phyloP scores from a whole-genome alignment of 768 basidiomycete genomes.

The Floccularia luteovirens region DNA sequence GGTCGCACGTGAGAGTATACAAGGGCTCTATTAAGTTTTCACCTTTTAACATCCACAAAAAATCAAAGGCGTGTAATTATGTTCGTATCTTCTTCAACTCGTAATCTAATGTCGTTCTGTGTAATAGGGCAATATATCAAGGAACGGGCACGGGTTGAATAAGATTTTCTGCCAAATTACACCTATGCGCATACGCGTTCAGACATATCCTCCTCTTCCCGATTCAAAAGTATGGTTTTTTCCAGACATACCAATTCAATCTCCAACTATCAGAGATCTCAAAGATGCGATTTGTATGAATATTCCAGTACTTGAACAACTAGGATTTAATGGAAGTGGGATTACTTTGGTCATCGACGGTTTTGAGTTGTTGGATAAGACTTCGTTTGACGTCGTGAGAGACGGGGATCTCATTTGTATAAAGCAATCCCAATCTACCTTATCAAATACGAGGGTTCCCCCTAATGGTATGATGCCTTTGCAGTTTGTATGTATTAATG shows the following conservation, averaged over 20 bases:
- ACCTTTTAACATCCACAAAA: too few relatives aligned
- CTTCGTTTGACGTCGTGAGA: constrained; percentile 27
- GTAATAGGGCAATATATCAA: neutral
- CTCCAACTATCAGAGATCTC: constrained; percentile 23
- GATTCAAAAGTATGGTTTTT: constrained; percentile 46
- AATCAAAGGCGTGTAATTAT: too few relatives aligned
- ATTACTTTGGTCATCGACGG: constrained; percentile 32
- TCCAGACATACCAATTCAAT: constrained; percentile 16
- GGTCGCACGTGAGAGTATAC: too few relatives aligned
- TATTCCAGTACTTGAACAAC: constrained; percentile 20
- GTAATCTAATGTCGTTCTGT: too few relatives aligned
- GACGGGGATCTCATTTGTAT: constrained; percentile 42
- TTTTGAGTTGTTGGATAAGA: constrained; percentile 39
- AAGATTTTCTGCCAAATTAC: neutral
- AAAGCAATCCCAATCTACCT: constrained; percentile 10
- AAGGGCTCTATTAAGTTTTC: too few relatives aligned
- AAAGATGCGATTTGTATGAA: constrained; percentile 27
- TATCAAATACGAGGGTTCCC: neutral
- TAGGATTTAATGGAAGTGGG: constrained; percentile 11
- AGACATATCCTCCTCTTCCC: constrained; percentile 38
- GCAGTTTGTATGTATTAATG: neutral
- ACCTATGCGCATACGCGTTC: constrained; percentile 45
- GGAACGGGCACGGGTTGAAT: neutral
- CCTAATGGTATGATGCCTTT: neutral
- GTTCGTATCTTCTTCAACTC: too few relatives aligned